Base-by-base conservation (phyloP, 345 rosid species). In the Noccaea caerulescens region DNA sequence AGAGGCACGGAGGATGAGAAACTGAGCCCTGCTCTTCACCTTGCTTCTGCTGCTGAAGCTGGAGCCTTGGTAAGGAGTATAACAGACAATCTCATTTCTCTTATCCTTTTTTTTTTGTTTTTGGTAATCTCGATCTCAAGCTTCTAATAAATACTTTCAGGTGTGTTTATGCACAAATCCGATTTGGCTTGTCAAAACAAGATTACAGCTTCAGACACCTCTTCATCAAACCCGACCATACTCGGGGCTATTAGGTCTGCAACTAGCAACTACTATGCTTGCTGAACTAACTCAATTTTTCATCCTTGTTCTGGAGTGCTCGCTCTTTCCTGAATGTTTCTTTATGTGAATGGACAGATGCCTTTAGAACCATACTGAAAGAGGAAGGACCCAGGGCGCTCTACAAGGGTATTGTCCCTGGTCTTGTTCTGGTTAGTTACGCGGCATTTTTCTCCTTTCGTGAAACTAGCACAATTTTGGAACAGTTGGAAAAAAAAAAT, bases 31-130 rank as follows among this genome's bases (percentile, higher is more conserved):
- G 76, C 81, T 63, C 88, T 87, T 74, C 97, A 93, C 81, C 92
- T 93, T 62, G 90, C 88, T 78, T 86, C 96, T 72, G 95, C 98
- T 65, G 97, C 98, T 52, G 97, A 93, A 84, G 96, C 97, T 42
- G 96, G 98, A 69, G 91, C 80, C 76, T 78, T 93, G 90, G 98
- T 93, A 42, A 82, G 90, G 46, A 82, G 90, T 75, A 43, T 59
- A 69, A 14, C 43, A 49, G 2, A 38, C 43, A n/a, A 63, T 62
- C 8, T 56, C 65, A 11, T 45, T 8, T 47, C 14, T 51, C 33
- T 44, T 67, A 25, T 39, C 37, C 18, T 16, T 16, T 16, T 16
- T 16, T 16, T 16, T 16, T 16, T 16, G 7, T 38, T 36, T 10
- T 42, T 34, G 4, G 2, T 16, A 16, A 41, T 36, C n/a, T 36